Base-by-base conservation (phyloP, 2,329 filamentous ascomycete genomes). In the Podosphaera xanthii region DNA sequence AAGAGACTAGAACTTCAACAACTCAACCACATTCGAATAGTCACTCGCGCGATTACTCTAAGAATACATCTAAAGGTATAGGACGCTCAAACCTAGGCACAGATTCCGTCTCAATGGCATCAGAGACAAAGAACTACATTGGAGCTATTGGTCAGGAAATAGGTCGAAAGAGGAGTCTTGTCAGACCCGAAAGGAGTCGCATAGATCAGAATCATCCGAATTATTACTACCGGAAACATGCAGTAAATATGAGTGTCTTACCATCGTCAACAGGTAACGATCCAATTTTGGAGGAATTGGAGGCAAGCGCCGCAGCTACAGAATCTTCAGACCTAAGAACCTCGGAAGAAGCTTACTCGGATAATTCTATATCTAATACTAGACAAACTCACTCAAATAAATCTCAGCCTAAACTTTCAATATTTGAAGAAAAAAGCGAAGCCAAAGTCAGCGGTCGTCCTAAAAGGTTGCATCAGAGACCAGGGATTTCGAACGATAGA, bases 201-300 rank as follows among this genome's bases (percentile, higher is more conserved):
- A 87, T 94, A 65, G 86, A 90, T 65, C 82, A 78, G 63, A 86
- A 90, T 65, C 89, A 97, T 69, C 89, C 90, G 12, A 94, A 97
- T 70, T 98, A 96, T 69, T 80, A 96, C 72, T 98, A 98, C 72
- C 83, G 88, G 65, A 86, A 94, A 70, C 90, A 95, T 79, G 89
- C 94, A 8, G 86, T 89, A 66, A 86, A 91, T 63, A 96, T 98
- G 89, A 78, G 84, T 59, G 85, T 89, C 4, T 76, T 88, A 63
- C 92, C 94, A 0, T 97, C 92, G 0, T 86, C 87, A 5, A 97
- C 92, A 0, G 92, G 92, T 61, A 86, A 94, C 65, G 90, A 97
- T 66, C 88, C 90, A 2, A 81, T 94, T 58, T 72, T 86, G 59
- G 91, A 96, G 70, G 84, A 88, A 61, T 71, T 86, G 30, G 86